phyloP scores from a whole-genome alignment of 2,329 filamentous ascomycete species.

The Drechslerella coelobrocha region DNA sequence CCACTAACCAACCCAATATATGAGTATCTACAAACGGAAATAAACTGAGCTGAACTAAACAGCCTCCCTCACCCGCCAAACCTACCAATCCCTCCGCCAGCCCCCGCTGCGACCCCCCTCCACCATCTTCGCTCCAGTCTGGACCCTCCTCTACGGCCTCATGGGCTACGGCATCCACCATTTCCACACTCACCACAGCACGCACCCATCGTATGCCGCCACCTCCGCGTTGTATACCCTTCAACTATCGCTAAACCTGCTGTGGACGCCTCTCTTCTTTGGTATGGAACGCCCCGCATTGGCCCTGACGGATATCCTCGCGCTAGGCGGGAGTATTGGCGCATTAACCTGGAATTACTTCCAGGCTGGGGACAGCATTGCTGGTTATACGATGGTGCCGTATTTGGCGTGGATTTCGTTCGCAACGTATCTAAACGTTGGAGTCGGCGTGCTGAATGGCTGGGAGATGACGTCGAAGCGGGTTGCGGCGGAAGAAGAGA shows the following conservation, averaged over 20 bases:
- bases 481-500: conserved; percentile 52
- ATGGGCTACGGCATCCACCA: conserved; percentile 93
- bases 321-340: conserved; percentile 73
- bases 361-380: conserved; percentile 70
- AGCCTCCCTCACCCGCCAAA: conserved; percentile 68
- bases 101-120: conserved; percentile 69
- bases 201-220: conserved; percentile 68
- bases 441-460: conserved; percentile 71
- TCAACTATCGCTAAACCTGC: conserved; percentile 82
- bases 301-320: conserved; percentile 76
- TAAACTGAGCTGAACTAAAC: no score
- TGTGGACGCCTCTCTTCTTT: conserved; percentile 96
- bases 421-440: conserved; percentile 81
- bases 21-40: conserved; percentile 20
- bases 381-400: conserved; percentile 77
- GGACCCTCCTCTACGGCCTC: conserved; percentile 71
- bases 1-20: conserved; percentile 15
- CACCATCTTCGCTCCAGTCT: conserved; percentile 69
- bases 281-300: conserved; percentile 73
- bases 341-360: conserved; percentile 80
- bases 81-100: conserved; percentile 72
- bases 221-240: conserved; percentile 82
- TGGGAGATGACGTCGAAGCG: conserved; percentile 65
- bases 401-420: conserved; percentile 88
- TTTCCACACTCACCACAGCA: conserved; percentile 68